Base-by-base conservation (phyloP, 2,329 filamentous ascomycete species). In the Clarireedia paspali region DNA sequence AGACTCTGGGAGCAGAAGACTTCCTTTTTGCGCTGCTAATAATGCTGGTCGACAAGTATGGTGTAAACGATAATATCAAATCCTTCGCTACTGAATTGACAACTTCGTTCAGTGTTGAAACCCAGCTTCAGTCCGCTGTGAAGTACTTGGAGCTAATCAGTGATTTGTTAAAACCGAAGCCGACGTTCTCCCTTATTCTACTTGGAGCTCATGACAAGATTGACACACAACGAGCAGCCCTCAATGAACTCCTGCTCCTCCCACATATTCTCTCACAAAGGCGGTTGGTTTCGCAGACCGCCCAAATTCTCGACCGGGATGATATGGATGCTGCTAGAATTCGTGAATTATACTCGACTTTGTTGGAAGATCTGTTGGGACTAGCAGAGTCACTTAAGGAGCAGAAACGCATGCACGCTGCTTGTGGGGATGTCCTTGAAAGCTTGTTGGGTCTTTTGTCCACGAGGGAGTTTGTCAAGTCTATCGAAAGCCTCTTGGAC, bases 21-120 rank as follows among this genome's bases (percentile, higher is more conserved):
- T 95, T 95, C 66, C 76, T 97, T 24, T 95, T 90, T 64, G 91
- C 90, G 5, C 80, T 99, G 14, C 73, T 95, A 49, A 87, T 89
- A 56, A 91, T 97, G 81, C 81, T 99, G 58, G 84, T 89, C n/a
- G 90, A 96, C 68, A 87, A 88, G 66, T 95, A 96, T 68, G 85
- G 88, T 4, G 78, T 84, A n/a, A 87, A 86, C 57, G 84, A 88
- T 66, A 82, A 81, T 62, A 82, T 94, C 39, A 74, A 85, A 40
- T 80, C 80, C n/a, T 91, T 97, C 70, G 79, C 89, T 57, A 80
- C 82, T 2, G 85, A 90, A 44, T 74, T 99, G 26, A 79, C 90
- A 46, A 83, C 83, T 58, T 77, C 82, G 38, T 94, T 95, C 67
- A 78, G 80, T 48, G 84, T 89, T 12, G 78, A 86, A 48, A 79